Conservation (phyloP, 2,329 filamentous ascomycete genomes). For the Macrophomina tecta region DNA sequence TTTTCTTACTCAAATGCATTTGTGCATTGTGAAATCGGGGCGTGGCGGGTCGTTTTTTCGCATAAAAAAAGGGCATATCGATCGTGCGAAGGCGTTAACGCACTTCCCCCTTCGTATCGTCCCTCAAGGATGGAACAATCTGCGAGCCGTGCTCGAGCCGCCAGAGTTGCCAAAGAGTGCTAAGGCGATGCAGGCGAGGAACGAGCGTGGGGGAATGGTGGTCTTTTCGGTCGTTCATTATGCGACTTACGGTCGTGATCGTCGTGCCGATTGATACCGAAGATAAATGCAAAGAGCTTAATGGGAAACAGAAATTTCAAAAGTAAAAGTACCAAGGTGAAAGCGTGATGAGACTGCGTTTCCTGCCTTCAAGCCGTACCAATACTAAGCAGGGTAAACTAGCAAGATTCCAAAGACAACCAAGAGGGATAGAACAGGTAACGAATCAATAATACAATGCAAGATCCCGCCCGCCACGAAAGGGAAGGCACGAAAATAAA, state of each 20-base stretch:
- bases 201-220: not conserved
- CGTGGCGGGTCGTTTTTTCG: slow-evolving; percentile 11
- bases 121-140: not conserved
- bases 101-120: slow-evolving; percentile 12
- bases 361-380: slow-evolving; percentile 10
- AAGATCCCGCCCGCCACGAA: slow-evolving; percentile 27
- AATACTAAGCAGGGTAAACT: slow-evolving; percentile 23
- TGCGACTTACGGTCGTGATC: slow-evolving; percentile 12
- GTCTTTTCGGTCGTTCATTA: slow-evolving; percentile 20
- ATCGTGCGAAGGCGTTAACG: slow-evolving; percentile 14
- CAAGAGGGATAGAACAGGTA: slow-evolving; percentile 7
- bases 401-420: slow-evolving; percentile 13
- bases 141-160: slow-evolving; percentile 10
- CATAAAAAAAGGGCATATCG: slow-evolving; percentile 17
- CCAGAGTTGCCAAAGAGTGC: slow-evolving; percentile 13
- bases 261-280: slow-evolving; percentile 6
- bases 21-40: slow-evolving; percentile 2
- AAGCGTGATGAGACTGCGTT: slow-evolving; percentile 1
- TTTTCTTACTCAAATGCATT: not conserved
- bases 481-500: slow-evolving; percentile 9
- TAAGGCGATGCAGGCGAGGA: not conserved
- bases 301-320: not conserved
- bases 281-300: not conserved
- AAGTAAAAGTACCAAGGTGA: not conserved
- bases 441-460: slow-evolving; percentile 28